Evolutionary conservation across 371 early-diverging fungal genomes (phyloP), one percentile per base, ranked within the genome.

Genomic region (Paraphysoderma sedebokerense): DNA sequence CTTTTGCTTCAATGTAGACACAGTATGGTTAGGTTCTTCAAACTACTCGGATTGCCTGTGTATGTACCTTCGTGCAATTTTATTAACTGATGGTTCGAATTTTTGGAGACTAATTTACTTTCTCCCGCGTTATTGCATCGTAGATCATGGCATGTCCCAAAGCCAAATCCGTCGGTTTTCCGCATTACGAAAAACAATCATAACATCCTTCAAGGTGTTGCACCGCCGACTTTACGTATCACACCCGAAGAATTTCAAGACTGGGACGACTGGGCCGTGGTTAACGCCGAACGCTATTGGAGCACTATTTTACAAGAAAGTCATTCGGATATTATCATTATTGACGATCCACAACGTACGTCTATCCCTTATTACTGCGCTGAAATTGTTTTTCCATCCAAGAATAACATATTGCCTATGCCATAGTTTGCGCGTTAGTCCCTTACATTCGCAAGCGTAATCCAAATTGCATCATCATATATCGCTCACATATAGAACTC

Each of bases 121-220:
- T n/a, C n/a, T n/a, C n/a, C n/a, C n/a, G n/a, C n/a, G n/a, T n/a
- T n/a, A n/a, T n/a, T n/a, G n/a, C n/a, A n/a, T n/a, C n/a, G n/a
- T n/a, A n/a, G n/a, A n/a, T n/a, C n/a, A n/a, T n/a, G 79, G 80
- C 77, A 66, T 54, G 82, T 82, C 33, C 70, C 76, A 49, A 72
- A 79, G 44, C 85, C 85, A 35, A 79, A 78, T 49, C 81, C 84
- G 8, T 78, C 77, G 44, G 76, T 87, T 8, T 85, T 83, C 63
- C 77, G 81, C 48, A 81, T 84, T 40, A 85, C 86, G 38, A 85
- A 85, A 57, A 66, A 78, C 59, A 85, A 86, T 55, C 90, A 89
- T 60, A 89, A 89, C 60, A 76, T 86, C 6, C 70, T 87, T 37
- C 90, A 89, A 68, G 84, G 85, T 44, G 86, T 86, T n/a, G 79